Evolutionary conservation across 495 filamentous ascomycete species (phyloP), one percentile per base, ranked within the genome.

Genomic region (Penicillium cataractarum): DNA sequence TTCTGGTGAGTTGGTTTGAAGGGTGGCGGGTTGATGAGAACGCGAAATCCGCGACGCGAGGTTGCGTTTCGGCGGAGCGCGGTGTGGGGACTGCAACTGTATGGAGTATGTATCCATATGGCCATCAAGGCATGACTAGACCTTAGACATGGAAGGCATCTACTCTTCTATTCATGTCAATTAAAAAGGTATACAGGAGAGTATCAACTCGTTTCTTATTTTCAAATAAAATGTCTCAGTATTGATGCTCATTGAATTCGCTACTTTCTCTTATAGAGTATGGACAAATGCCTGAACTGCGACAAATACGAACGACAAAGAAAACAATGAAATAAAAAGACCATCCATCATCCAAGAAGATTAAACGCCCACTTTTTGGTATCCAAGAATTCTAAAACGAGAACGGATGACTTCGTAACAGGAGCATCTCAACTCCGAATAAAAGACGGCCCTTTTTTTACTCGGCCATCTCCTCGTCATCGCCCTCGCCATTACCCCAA

Each of bases 401-500:
- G 60, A 73, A 68, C 35, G 39, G 55, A 70, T 60, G 63, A 61
- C 49, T 57, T 73, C 63, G 58, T 73, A 62, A 73, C 58, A 32
- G 55, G 60, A 62, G 57, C 24, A 48, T 17, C 53, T 55, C 35
- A 6, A 56, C 19, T 10, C 22, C 37, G 7, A 42, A 37, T n/a
- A 26, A 31, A 35, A 44, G 37, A 21, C 24, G 21, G 17, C 60
- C 63, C 37, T 10, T 32, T 62, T n/a, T 66, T 62, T 78, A 80
- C 67, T 79, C 78, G 50, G 69, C 74, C 79, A 78, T 82, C 73
- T 75, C 76, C 42, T 77, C 74, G 33, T 70, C 76, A 66, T 81
- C 80, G 56, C 65, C 74, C 52, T 79, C 73, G 22, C 80, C 83
- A 74, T 90, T 86, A 2, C 90, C 91, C 90, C 91, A 96, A n/a